Conservation (phyloP, 106 monocot species). For the Cymbidium sinense region DNA sequence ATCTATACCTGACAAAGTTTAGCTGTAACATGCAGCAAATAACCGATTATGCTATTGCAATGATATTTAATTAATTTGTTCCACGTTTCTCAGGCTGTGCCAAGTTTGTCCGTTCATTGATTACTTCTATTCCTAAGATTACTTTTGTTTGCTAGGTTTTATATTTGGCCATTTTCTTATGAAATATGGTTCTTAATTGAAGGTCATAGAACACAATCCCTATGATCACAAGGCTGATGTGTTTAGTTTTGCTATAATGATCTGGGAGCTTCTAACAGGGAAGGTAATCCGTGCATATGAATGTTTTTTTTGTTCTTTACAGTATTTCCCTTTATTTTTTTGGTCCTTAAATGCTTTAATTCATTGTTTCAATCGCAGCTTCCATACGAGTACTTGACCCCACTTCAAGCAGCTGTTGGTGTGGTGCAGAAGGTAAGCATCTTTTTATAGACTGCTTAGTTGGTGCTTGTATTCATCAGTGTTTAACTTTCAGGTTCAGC, state of each 20-base stretch:
- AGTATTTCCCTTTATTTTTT: not conserved
- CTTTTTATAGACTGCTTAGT: not conserved
- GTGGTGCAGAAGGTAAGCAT: slow-evolving; percentile 80
- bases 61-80: not conserved
- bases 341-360: not conserved
- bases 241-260: slow-evolving; percentile 78
- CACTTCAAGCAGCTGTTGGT: slow-evolving; percentile 88
- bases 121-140: not conserved
- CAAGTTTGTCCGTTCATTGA: not conserved
- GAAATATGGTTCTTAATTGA: slow-evolving; percentile 16
- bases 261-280: slow-evolving; percentile 86
- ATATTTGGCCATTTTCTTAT: not conserved
- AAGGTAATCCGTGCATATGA: slow-evolving; percentile 41
- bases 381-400: slow-evolving; percentile 85
- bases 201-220: slow-evolving; percentile 94
- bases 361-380: slow-evolving; percentile 29
- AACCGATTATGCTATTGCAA: not conserved
- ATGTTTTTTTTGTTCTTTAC: not conserved
- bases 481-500: not conserved
- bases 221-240: slow-evolving; percentile 99
- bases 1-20: not conserved
- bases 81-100: not conserved
- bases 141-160: not conserved
- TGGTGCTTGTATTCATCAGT: not conserved
- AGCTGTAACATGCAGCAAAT: not conserved